These are phyloP conservation scores for Xylaria cubensis DNA, from an alignment of 495 filamentous ascomycete genomes.

Conservation along the genomic window DNA sequence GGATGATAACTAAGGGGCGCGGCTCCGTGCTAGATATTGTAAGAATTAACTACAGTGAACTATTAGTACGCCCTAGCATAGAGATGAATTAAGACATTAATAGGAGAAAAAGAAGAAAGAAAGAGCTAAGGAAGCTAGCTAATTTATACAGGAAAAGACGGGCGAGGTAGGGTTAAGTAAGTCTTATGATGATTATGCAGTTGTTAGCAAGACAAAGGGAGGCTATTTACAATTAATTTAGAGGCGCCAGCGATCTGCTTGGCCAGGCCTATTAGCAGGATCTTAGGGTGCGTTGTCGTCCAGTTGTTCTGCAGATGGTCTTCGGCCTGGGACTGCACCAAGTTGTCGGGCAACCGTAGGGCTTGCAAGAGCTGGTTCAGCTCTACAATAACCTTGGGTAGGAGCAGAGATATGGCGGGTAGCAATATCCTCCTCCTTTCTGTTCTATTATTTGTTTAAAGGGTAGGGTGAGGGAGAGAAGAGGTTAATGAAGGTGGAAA, in stretches of 20 bases:
- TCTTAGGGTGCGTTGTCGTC: conserved; percentile 78
- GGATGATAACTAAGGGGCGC: too few relatives aligned
- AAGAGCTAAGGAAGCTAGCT: too few relatives aligned
- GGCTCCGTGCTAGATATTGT: too few relatives aligned
- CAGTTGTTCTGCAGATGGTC: conserved; percentile 88
- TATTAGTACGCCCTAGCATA: too few relatives aligned
- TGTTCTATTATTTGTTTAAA: too few relatives aligned
- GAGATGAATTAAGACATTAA: too few relatives aligned
- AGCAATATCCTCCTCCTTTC: conserved; percentile 10
- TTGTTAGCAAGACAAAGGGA: neutral
- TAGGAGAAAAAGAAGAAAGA: too few relatives aligned
- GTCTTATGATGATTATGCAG: neutral
- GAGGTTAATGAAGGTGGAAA: neutral
- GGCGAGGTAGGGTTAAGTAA: conserved; percentile 17
- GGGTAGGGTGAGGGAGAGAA: neutral
- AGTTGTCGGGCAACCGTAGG: conserved; percentile 87
- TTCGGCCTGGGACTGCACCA: conserved; percentile 81
- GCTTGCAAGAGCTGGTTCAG: conserved; percentile 85
- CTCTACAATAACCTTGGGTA: conserved; percentile 78
- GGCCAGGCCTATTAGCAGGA: conserved; percentile 88
- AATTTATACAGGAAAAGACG: too few relatives aligned
- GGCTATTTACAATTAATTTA: conserved; percentile 67
- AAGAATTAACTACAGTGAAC: too few relatives aligned
- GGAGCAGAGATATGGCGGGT: conserved; percentile 79
- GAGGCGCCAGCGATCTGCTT: conserved; percentile 83